Conservation (phyloP, 768 basidiomycete species). For the Leccinellum luteum region DNA sequence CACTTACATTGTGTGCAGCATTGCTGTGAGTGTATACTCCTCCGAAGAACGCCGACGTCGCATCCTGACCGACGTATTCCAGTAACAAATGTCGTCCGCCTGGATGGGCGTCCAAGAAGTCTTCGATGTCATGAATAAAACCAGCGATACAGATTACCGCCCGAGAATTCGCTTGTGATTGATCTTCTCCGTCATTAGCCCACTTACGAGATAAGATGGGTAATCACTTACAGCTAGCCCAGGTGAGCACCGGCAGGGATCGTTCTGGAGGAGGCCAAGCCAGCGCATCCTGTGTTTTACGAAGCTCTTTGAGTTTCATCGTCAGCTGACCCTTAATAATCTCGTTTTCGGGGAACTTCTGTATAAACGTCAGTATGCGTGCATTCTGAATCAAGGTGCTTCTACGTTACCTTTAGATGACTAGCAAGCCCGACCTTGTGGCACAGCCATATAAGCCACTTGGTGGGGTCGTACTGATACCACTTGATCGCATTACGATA, state of each 20-base stretch:
- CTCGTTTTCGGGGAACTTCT: conserved; percentile 3
- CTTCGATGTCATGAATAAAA: not conserved
- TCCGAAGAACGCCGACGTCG: conserved; percentile 5
- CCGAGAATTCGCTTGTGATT: not conserved
- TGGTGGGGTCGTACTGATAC: conserved; percentile 3
- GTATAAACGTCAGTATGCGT: not conserved
- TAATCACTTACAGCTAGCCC: not conserved
- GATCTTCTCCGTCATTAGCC: not conserved
- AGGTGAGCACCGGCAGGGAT: not conserved
- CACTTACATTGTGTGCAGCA: conserved; percentile 4
- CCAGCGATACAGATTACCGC: not conserved
- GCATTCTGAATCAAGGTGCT: not conserved
- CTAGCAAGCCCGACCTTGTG: not conserved
- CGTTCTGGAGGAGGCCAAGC: not conserved
- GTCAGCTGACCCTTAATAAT: not conserved
- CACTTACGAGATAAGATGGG: too few species aligned
- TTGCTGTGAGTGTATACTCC: conserved; percentile 1
- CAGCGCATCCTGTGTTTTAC: not conserved
- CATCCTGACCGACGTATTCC: conserved; percentile 1
- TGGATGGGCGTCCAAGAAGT: conserved; percentile 1
- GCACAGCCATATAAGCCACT: conserved; percentile 1
- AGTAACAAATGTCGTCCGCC: not conserved
- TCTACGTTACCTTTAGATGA: not conserved
- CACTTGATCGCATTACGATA: not conserved
- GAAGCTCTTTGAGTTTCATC: conserved; percentile 3